Evolutionary conservation across 176 grass and related monocot species (phyloP).

Genomic region (Musa itinerans): DNA sequence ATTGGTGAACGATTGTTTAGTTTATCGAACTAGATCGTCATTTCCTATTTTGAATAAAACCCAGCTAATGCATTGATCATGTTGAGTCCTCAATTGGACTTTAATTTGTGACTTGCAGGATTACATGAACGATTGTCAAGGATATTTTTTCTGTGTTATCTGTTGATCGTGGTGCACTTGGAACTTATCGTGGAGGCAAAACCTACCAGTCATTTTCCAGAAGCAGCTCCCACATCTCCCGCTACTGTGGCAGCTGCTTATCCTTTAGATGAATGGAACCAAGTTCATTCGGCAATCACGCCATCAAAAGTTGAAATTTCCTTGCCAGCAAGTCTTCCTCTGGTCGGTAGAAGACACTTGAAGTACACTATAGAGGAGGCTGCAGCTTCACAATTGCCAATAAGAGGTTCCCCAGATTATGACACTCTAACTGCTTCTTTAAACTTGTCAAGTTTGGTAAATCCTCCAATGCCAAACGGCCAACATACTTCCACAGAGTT

Average conservation of each 20-base stretch:
- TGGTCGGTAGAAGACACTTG: constrained; percentile 22
- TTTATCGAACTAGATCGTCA: not conserved
- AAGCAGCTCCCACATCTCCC: constrained; percentile 27
- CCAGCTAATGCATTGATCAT: constrained; percentile 1
- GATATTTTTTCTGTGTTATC: constrained; percentile 20
- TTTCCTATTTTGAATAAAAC: not conserved
- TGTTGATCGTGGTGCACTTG: constrained; percentile 29
- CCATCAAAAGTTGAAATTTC: constrained; percentile 19
- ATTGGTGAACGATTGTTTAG: not conserved
- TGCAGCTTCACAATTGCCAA: constrained; percentile 23
- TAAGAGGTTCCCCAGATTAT: constrained; percentile 40
- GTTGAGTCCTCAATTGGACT: not conserved
- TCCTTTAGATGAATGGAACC: constrained; percentile 39
- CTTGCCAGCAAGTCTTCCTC: constrained; percentile 22
- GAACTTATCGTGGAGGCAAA: constrained; percentile 31
- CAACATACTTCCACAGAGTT: constrained; percentile 9
- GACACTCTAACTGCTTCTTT: constrained; percentile 23
- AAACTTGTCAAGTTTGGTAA: constrained; percentile 29
- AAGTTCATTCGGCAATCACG: constrained; percentile 25
- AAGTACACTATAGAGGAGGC: constrained; percentile 28
- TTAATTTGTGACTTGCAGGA: constrained; percentile 36
- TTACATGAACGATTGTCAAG: constrained; percentile 19
- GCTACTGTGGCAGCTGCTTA: constrained; percentile 21
- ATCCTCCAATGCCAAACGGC: constrained; percentile 20
- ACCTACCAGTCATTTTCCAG: constrained; percentile 25